These are phyloP conservation scores for Bacterosira constricta DNA, from an alignment of 108 stramenopile species.

Conservation along the genomic window DNA sequence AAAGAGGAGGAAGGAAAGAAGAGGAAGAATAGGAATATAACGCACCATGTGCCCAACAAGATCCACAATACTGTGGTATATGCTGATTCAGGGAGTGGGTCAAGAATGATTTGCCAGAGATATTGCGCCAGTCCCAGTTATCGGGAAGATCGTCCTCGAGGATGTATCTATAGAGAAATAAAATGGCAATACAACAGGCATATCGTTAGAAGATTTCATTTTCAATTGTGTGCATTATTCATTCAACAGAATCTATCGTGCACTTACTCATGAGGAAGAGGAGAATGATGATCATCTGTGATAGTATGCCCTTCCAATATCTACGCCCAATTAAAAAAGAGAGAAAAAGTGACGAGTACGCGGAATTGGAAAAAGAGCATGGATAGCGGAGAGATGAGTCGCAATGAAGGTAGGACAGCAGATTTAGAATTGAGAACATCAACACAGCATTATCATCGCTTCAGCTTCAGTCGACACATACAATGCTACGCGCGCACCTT, in stretches of 20 bases:
- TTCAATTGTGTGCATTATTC: too few relatives aligned
- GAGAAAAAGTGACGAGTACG: not conserved
- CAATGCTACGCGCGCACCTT: not conserved
- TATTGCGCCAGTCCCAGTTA: slow-evolving; percentile 72
- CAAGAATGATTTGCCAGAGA: slow-evolving; percentile 71
- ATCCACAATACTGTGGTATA: slow-evolving; percentile 65
- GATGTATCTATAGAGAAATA: slow-evolving; percentile 24
- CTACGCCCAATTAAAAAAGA: not conserved
- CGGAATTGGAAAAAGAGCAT: not conserved
- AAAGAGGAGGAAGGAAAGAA: too few relatives aligned
- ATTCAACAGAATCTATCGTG: too few relatives aligned
- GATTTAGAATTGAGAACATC: too few relatives aligned
- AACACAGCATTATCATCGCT: too few relatives aligned
- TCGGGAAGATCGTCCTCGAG: slow-evolving; percentile 67
- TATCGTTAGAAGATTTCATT: slow-evolving; percentile 21
- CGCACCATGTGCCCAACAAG: slow-evolving; percentile 28
- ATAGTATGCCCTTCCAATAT: slow-evolving; percentile 30
- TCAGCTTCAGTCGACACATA: too few relatives aligned
- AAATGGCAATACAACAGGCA: not conserved
- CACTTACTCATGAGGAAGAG: slow-evolving; percentile 40
- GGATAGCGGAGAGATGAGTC: not conserved
- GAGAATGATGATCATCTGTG: slow-evolving; percentile 25
- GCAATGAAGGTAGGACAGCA: too few relatives aligned
- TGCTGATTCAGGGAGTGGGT: slow-evolving; percentile 89
- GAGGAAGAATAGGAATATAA: not conserved